Evolutionary conservation across 345 rosid genomes (phyloP).

Genomic region (Eucalyptus dawsonii): DNA sequence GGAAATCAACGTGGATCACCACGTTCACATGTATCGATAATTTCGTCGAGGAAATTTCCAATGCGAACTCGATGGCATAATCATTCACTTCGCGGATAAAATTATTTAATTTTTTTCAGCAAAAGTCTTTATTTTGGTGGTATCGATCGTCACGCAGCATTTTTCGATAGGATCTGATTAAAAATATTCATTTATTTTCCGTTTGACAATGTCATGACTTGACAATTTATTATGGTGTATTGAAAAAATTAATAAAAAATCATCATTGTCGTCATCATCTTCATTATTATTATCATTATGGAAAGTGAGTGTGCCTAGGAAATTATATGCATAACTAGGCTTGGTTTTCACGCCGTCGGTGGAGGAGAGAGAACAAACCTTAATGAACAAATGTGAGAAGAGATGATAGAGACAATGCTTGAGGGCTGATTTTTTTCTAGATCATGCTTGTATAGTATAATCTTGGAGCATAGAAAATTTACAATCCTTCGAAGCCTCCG

Average conservation of each 20-base stretch:
- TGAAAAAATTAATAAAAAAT: not conserved
- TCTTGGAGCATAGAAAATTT: not conserved
- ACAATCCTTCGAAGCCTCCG: not conserved
- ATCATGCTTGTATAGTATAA: not conserved
- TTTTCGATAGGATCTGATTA: fast-evolving
- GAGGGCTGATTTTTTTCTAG: not conserved
- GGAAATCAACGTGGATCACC: not conserved
- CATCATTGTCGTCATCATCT: not conserved
- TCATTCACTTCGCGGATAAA: not conserved
- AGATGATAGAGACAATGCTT: not conserved
- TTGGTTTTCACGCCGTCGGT: not conserved
- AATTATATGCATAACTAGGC: not conserved
- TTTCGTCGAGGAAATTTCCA: not conserved
- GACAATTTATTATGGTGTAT: not conserved
- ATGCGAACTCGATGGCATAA: not conserved
- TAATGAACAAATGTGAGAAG: not conserved
- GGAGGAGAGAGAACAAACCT: not conserved
- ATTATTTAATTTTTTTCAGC: not conserved
- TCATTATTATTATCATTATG: not conserved
- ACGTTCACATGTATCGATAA: not conserved
- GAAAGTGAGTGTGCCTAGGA: not conserved
- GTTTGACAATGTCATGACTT: not conserved
- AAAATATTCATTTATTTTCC: not conserved
- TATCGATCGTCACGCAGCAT: fast-evolving
- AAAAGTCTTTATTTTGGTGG: not conserved